Evolutionary conservation across 1,284 basidiomycete genomes (phyloP).

Genomic region (Volvariella surrecta): DNA sequence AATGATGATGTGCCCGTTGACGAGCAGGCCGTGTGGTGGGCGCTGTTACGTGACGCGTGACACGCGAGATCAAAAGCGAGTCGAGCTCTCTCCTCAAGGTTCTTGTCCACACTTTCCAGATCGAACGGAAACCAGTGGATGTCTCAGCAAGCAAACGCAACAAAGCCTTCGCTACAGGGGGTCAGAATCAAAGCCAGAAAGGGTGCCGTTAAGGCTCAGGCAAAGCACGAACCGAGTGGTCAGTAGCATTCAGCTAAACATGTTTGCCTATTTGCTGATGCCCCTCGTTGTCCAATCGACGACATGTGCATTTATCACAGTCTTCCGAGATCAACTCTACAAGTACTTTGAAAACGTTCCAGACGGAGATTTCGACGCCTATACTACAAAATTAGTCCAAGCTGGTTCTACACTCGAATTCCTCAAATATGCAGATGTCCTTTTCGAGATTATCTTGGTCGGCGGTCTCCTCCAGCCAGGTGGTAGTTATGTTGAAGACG

Average conservation of each 20-base stretch:
- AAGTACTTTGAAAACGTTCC: constrained; percentile 88
- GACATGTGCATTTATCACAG: constrained; percentile 31
- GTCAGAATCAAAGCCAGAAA: constrained; percentile 86
- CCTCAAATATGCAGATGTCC: constrained; percentile 91
- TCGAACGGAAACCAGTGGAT: constrained; percentile 53
- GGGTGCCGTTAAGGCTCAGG: constrained; percentile 79
- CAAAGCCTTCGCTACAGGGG: constrained; percentile 82
- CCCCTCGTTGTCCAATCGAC: constrained; percentile 7
- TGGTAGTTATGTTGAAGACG: constrained; percentile 85
- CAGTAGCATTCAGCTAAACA: constrained; percentile 9
- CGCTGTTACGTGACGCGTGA: too few species aligned
- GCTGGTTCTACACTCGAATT: constrained; percentile 89
- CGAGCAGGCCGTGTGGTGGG: too few species aligned
- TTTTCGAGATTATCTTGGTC: constrained; percentile 92
- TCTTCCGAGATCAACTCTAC: constrained; percentile 92
- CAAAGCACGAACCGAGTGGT: constrained; percentile 83
- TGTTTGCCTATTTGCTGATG: neutral
- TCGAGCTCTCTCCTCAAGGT: constrained; percentile 15
- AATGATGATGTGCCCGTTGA: too few species aligned
- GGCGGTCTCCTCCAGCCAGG: constrained; percentile 95
- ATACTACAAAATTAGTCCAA: constrained; percentile 80
- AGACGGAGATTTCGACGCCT: constrained; percentile 75
- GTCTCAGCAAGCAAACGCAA: constrained; percentile 75
- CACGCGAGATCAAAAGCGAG: neutral
- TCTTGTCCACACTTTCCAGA: constrained; percentile 14